These are phyloP conservation scores for Tieghemostelium lacteum DNA, from an alignment of 78 protist species.

Conservation along the genomic window DNA sequence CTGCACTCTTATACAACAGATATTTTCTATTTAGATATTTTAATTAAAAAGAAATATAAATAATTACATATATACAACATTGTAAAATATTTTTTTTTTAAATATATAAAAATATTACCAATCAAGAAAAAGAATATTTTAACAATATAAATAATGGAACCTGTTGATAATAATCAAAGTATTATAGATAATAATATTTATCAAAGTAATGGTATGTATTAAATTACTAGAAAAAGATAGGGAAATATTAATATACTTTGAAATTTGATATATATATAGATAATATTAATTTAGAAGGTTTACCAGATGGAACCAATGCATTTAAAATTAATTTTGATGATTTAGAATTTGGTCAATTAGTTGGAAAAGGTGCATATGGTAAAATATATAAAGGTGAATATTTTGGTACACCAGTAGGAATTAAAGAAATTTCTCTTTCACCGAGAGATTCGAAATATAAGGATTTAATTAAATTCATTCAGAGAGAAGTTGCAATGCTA, in stretches of 20 bases:
- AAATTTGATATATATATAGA: neutral
- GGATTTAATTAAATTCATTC: conserved; percentile 57
- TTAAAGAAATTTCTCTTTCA: conserved; percentile 51
- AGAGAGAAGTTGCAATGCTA: conserved; percentile 71
- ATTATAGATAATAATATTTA: neutral
- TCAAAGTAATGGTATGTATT: neutral
- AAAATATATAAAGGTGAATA: conserved; percentile 78
- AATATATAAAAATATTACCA: no score
- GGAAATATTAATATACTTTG: neutral
- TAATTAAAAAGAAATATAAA: no score
- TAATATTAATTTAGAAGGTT: conserved; percentile 23
- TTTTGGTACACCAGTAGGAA: conserved; percentile 72
- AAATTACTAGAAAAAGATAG: neutral
- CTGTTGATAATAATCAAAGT: conserved; percentile 1
- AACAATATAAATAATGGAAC: conserved; percentile 20
- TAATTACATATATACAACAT: no score
- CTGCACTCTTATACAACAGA: no score
- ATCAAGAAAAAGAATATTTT: no score
- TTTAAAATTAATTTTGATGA: conserved; percentile 61
- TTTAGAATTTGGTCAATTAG: conserved; percentile 63
- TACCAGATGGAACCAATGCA: conserved; percentile 68
- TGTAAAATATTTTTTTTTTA: no score
- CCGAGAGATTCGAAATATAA: conserved; percentile 54
- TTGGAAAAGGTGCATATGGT: conserved; percentile 79
- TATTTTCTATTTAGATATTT: no score